A percentile compares a stretch with the other conserved stretches of the same genome.
These are phyloP conservation scores for Rosa multiflora DNA, from an alignment of 306 rosid genomes.

Conservation along the genomic window DNA sequence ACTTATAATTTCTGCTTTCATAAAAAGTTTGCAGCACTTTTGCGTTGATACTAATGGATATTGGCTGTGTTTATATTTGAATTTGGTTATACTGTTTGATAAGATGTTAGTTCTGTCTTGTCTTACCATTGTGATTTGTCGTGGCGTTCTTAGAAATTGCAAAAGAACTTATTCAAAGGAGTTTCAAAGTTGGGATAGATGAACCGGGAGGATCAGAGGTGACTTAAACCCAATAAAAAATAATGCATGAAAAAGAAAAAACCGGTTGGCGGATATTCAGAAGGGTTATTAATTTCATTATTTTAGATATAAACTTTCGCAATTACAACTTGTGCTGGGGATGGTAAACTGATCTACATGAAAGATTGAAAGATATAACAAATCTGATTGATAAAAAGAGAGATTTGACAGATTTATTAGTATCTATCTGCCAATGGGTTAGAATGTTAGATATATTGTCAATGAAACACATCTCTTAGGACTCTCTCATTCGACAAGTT, in stretches of 20 bases:
- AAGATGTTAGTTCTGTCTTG: not conserved
- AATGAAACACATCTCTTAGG: conserved; percentile 23
- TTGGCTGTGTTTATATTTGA: not conserved
- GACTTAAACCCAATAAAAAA: not conserved
- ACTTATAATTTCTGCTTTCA: not conserved
- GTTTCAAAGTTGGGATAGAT: not conserved
- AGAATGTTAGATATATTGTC: not conserved
- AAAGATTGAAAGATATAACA: not conserved
- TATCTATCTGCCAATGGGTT: conserved; percentile 5
- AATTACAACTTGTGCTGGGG: not conserved
- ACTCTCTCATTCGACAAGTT: conserved; percentile 56
- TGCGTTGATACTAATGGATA: not conserved
- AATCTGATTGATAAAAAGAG: not conserved
- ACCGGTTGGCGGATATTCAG: not conserved
- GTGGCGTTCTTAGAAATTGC: not conserved
- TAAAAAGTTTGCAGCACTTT: not conserved
- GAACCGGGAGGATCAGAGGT: not conserved
- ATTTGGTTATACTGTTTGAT: conserved; percentile 3
- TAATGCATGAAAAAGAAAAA: not conserved
- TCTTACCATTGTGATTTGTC: not conserved
- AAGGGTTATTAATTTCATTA: not conserved
- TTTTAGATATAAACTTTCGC: not conserved
- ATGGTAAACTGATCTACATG: not conserved
- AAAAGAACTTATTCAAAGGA: not conserved
- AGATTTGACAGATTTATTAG: not conserved